These are phyloP conservation scores for Ajuga reptans DNA, from an alignment of 305 asterid species.

Conservation along the genomic window DNA sequence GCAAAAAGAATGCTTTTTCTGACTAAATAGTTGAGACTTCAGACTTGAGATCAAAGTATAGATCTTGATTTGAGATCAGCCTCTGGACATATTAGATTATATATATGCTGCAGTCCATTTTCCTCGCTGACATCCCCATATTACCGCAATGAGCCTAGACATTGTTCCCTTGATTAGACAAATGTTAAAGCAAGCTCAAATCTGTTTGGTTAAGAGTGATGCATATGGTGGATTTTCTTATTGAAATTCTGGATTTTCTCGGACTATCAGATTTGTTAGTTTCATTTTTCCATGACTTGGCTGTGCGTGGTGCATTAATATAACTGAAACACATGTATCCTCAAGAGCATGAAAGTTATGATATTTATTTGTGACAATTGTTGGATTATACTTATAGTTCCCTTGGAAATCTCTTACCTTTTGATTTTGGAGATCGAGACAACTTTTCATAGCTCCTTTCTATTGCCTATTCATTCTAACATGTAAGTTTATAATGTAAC, in stretches of 20 bases:
- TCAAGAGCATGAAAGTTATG: background rate
- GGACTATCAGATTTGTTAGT: background rate
- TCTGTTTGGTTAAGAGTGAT: background rate
- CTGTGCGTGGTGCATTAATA: background rate
- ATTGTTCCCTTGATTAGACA: background rate
- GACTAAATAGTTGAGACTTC: background rate
- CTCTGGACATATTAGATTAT: background rate
- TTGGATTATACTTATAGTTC: background rate
- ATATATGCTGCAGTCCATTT: background rate
- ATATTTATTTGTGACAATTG: background rate
- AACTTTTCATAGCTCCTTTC: background rate
- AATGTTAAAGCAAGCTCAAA: background rate
- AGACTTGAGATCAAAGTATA: conserved; percentile 4
- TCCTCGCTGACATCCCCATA: background rate
- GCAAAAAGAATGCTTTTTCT: background rate
- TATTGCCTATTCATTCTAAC: background rate
- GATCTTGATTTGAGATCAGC: conserved; percentile 6
- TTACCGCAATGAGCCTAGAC: conserved; percentile 1
- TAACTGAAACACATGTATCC: background rate
- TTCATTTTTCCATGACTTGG: background rate
- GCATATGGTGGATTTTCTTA: background rate
- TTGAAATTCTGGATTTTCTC: background rate
- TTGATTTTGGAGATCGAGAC: background rate
- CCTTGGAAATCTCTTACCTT: background rate
- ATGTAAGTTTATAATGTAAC: conserved; percentile 5